A percentile compares a stretch with the other conserved stretches of the same genome.
phyloP scores from a whole-genome alignment of 148 eudicot genomes.

The Drosera capensis region DNA sequence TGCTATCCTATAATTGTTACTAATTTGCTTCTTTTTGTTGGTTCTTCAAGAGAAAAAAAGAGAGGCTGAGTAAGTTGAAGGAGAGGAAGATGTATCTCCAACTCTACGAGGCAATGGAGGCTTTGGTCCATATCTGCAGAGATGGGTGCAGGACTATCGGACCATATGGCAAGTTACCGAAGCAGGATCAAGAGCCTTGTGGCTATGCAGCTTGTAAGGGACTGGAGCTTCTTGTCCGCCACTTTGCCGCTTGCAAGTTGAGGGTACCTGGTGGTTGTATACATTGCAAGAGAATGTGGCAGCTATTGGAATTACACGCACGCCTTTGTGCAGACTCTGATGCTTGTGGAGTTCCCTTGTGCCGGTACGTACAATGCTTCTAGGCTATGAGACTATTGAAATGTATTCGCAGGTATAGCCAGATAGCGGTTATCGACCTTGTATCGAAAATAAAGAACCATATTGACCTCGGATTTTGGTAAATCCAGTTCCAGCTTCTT shows the following conservation, averaged over 20 bases:
- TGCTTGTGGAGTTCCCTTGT: conserved; percentile 70
- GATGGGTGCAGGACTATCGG: conserved; percentile 92
- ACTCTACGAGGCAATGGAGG: conserved; percentile 90
- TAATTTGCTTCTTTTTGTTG: too few species aligned
- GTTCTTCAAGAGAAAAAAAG: conserved; percentile 31
- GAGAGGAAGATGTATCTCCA: conserved; percentile 55
- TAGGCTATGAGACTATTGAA: too few species aligned
- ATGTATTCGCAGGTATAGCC: too few species aligned
- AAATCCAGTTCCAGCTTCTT: neutral
- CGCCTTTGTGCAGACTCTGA: conserved; percentile 60
- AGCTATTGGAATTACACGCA: conserved; percentile 74
- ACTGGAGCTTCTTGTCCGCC: conserved; percentile 54
- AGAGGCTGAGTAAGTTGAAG: conserved; percentile 21
- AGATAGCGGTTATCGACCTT: too few species aligned
- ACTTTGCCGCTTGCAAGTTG: conserved; percentile 73
- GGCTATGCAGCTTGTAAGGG: conserved; percentile 52
- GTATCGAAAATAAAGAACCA: too few species aligned
- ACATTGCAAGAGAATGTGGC: conserved; percentile 92
- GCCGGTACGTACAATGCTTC: conserved; percentile 68
- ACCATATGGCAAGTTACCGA: conserved; percentile 49
- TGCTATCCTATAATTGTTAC: too few species aligned
- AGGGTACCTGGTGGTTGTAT: conserved; percentile 71
- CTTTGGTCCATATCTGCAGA: conserved; percentile 72
- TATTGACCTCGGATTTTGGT: too few species aligned
- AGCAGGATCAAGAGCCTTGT: conserved; percentile 50